Evolutionary conservation across 306 rosid species (phyloP).

Genomic region (Purshia tridentata): DNA sequence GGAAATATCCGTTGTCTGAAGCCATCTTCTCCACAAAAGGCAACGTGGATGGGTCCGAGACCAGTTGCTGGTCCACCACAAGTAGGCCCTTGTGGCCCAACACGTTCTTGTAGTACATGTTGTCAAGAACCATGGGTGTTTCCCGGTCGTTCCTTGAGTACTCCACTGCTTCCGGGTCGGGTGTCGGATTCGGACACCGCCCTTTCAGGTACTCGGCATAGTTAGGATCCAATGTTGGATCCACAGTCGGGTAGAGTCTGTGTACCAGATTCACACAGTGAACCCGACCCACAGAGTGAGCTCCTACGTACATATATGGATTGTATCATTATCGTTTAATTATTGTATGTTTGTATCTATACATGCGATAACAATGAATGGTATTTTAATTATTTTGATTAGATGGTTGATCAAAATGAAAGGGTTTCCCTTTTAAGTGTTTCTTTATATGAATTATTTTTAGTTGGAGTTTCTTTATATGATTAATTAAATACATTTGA

Average conservation of each 20-base stretch:
- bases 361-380: too few species aligned
- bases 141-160: slow-evolving; percentile 61
- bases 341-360: too few species aligned
- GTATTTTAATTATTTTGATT: too few species aligned
- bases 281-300: slow-evolving; percentile 81
- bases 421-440: too few species aligned
- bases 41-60: slow-evolving; percentile 54
- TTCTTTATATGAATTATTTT: too few species aligned
- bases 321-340: too few species aligned
- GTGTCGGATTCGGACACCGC: slow-evolving; percentile 70
- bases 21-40: slow-evolving; percentile 79
- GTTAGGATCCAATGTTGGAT: slow-evolving; percentile 52
- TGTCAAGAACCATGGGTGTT: slow-evolving; percentile 77
- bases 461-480: too few species aligned
- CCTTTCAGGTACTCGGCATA: slow-evolving; percentile 58
- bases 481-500: too few species aligned
- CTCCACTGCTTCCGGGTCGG: slow-evolving; percentile 48
- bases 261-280: slow-evolving; percentile 66
- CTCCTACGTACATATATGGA: slow-evolving; percentile 40
- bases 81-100: slow-evolving; percentile 66
- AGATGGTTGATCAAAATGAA: too few species aligned
- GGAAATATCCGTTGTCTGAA: slow-evolving; percentile 55
- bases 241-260: slow-evolving; percentile 62
- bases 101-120: slow-evolving; percentile 69
- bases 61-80: slow-evolving; percentile 56